Percentiles rank a stretch among this genome's conserved stretches.
Evolutionary conservation across 2,329 filamentous ascomycete species (phyloP).

Genomic region (Fusarium sp.): DNA sequence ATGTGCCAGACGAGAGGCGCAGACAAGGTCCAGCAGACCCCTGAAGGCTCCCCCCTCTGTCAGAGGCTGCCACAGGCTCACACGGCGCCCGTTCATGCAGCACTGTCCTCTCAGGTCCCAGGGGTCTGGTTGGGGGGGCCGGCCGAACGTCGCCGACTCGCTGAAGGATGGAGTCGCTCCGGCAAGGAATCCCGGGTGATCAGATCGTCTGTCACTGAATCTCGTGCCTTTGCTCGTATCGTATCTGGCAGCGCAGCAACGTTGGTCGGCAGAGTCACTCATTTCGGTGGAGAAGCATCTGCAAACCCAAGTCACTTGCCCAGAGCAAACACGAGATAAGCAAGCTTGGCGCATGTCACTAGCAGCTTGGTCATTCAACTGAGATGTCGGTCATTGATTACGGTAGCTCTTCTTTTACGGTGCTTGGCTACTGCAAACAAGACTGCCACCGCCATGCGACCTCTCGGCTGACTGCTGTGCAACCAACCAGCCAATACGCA

Average conservation of each 20-base stretch:
- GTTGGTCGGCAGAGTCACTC: background rate
- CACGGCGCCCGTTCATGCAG: slow-evolving; percentile 29
- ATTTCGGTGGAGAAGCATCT: slow-evolving; percentile 1
- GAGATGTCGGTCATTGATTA: background rate
- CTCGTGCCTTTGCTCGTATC: slow-evolving; percentile 8
- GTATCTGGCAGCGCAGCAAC: background rate
- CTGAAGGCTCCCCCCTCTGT: slow-evolving; percentile 12
- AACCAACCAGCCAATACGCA: background rate
- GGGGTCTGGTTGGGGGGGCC: slow-evolving; percentile 25
- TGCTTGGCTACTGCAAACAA: background rate
- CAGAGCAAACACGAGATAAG: slow-evolving; percentile 30
- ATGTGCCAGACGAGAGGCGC: slow-evolving; percentile 32
- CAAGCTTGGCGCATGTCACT: slow-evolving; percentile 36
- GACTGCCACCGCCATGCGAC: background rate
- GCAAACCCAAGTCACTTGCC: background rate
- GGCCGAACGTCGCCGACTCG: slow-evolving; percentile 4
- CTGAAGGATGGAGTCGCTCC: background rate
- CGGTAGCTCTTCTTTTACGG: slow-evolving; percentile 6
- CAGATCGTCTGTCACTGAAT: slow-evolving; percentile 8
- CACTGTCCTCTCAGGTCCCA: slow-evolving; percentile 19
- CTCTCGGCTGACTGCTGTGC: background rate
- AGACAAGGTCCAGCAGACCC: slow-evolving; percentile 14
- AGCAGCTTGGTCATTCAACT: background rate
- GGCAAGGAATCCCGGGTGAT: background rate
- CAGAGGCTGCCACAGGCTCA: slow-evolving; percentile 21